phyloP scores from a whole-genome alignment of 345 rosid species.

The Mercurialis annua region DNA sequence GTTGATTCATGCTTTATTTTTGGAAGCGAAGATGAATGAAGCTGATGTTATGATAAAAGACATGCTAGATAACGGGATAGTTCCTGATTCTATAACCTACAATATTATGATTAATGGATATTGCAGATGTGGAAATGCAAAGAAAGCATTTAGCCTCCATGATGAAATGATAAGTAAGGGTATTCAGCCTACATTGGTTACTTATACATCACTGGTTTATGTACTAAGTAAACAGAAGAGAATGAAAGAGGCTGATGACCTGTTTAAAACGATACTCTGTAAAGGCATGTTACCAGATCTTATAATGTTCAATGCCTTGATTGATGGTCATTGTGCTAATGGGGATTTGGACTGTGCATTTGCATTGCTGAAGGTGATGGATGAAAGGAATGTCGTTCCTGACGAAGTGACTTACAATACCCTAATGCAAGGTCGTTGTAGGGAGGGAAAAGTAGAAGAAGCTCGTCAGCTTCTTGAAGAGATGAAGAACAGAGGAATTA shows the following conservation, averaged over 20 bases:
- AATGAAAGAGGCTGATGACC: slow-evolving; percentile 66
- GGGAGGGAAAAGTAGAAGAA: slow-evolving; percentile 76
- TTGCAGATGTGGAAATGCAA: slow-evolving; percentile 63
- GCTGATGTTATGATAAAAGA: slow-evolving; percentile 65
- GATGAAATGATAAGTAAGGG: slow-evolving; percentile 66
- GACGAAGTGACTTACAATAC: slow-evolving; percentile 93
- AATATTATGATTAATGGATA: slow-evolving; percentile 85
- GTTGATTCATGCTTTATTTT: slow-evolving; percentile 71
- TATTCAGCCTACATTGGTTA: slow-evolving; percentile 59
- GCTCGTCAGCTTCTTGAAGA: slow-evolving; percentile 78
- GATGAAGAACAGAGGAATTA: slow-evolving; percentile 78
- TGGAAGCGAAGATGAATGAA: slow-evolving; percentile 59
- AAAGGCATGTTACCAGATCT: slow-evolving; percentile 55
- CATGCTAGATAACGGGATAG: slow-evolving; percentile 55
- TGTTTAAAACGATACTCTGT: slow-evolving; percentile 52
- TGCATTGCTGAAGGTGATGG: slow-evolving; percentile 65
- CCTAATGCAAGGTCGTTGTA: slow-evolving; percentile 78
- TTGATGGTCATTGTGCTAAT: slow-evolving; percentile 70
- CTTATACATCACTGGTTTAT: slow-evolving; percentile 78
- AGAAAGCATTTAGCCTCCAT: slow-evolving; percentile 60
- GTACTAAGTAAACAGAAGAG: slow-evolving; percentile 58
- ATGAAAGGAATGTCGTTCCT: slow-evolving; percentile 53
- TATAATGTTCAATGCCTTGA: slow-evolving; percentile 72
- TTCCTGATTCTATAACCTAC: slow-evolving; percentile 64
- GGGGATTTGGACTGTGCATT: slow-evolving; percentile 70